Evolutionary conservation across 805 yeast species (phyloP), one percentile per base, ranked within the genome.

Genomic region (Metschnikowia santaceciliae): DNA sequence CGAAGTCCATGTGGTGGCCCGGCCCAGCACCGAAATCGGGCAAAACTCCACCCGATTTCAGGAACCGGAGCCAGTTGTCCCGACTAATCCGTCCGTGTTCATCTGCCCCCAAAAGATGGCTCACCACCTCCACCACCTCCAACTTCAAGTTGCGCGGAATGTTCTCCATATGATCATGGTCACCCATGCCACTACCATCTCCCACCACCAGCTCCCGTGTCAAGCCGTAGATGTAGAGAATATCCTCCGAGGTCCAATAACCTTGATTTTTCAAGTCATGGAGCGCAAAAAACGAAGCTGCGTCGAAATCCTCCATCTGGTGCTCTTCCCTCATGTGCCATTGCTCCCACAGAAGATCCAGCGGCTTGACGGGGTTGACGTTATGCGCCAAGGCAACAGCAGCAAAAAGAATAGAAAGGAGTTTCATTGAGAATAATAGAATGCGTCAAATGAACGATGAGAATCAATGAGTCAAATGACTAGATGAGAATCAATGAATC

Each of bases 281-380:
- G 26, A 91, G 61, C 35, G 78, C 78, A 77, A 92, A 92, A 61
- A 92, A 89, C 14, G 86, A 76, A 39, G 77, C 82, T 0, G 95
- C 77, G 54, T 87, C 95, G 61, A 82, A 89, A 26, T 75, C 74
- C 54, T 87, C 90, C 52, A 88, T 57, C 15, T 82, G 86, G 70
- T 92, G 97, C 70, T 92, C 98, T 58, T 82, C 83, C 59, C 80
- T 75, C 97, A 92, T 91, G 67, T 92, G 98, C 88, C 91, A 86
- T 58, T 79, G 78, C 61, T 86, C 89, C 96, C 96, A 88, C 15
- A 80, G 68, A 35, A 81, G 59, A 0, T 80, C 82, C 58, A 48
- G 54, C 13, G 60, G 61, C 40, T 48, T 51, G 15, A 53, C 56
- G 10, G 56, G 56, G 33, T 41, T 48, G 15, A 53, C 47, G 7